These are phyloP conservation scores for Candida boidinii DNA, from an alignment of 805 yeast species.

Conservation along the genomic window DNA sequence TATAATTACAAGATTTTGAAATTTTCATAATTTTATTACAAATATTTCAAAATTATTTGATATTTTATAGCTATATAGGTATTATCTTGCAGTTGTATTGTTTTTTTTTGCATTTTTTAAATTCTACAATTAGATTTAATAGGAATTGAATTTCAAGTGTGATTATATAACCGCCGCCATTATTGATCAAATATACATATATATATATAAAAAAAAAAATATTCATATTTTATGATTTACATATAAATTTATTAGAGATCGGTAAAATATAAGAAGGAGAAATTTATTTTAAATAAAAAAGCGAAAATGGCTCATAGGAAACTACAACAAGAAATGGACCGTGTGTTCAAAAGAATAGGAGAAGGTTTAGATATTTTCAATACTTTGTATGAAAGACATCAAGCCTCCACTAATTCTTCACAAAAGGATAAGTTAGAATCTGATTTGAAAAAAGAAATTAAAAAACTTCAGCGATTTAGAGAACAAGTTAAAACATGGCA, in stretches of 20 bases:
- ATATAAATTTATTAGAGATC: no score
- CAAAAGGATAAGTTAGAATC: slow-evolving; percentile 50
- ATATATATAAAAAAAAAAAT: no score
- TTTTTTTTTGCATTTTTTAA: no score
- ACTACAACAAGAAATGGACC: slow-evolving; percentile 47
- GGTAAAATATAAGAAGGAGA: neutral
- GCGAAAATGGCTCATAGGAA: slow-evolving; percentile 30
- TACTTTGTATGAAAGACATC: slow-evolving; percentile 46
- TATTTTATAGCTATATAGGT: no score
- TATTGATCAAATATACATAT: slow-evolving; percentile 1
- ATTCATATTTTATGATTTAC: no score
- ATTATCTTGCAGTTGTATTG: no score
- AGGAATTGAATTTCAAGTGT: slow-evolving; percentile 2
- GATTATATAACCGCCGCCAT: slow-evolving; percentile 2
- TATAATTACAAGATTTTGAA: no score
- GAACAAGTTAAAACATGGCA: slow-evolving; percentile 56
- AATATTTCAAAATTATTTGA: no score
- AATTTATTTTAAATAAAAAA: neutral
- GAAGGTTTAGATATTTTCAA: slow-evolving; percentile 51
- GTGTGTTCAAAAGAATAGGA: slow-evolving; percentile 49
- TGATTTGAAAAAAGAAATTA: slow-evolving; percentile 53
- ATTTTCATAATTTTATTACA: no score
- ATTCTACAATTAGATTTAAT: neutral
- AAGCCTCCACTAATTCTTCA: slow-evolving; percentile 37
- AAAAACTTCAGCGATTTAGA: slow-evolving; percentile 48